A percentile compares a stretch with the other conserved stretches of the same genome.
Conservation (phyloP, 2,329 filamentous ascomycete species). For the Claviceps lovelessii region DNA sequence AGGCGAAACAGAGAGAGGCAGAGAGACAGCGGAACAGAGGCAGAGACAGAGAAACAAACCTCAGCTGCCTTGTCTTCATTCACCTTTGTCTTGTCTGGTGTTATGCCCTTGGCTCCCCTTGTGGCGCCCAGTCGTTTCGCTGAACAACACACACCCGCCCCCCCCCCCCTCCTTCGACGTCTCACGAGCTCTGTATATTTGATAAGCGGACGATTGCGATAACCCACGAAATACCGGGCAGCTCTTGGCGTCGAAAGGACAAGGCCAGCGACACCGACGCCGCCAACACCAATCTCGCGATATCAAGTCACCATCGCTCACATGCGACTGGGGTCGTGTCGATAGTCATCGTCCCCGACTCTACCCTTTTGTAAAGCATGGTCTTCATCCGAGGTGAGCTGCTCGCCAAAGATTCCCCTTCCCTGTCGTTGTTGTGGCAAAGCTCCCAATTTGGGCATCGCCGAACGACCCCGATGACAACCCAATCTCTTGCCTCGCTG, state of each 20-base stretch:
- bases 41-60: neutral
- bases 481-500: neutral
- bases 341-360: neutral
- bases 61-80: too few relatives aligned
- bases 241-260: neutral
- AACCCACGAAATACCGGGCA: neutral
- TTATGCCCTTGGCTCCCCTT: neutral
- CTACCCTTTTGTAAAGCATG: neutral
- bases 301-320: neutral
- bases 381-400: slow-evolving; percentile 1
- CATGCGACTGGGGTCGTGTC: neutral
- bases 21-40: too few relatives aligned
- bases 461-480: neutral
- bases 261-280: neutral
- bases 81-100: neutral
- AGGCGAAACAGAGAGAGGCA: too few relatives aligned
- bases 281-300: too few relatives aligned
- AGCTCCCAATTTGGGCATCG: slow-evolving; percentile 1
- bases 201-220: neutral
- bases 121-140: neutral
- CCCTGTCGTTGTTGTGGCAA: neutral
- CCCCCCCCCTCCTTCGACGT: neutral
- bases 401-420: neutral
- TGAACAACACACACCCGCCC: too few relatives aligned
- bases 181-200: neutral